phyloP scores from a whole-genome alignment of 768 basidiomycete species.

The Amanita exitialis region DNA sequence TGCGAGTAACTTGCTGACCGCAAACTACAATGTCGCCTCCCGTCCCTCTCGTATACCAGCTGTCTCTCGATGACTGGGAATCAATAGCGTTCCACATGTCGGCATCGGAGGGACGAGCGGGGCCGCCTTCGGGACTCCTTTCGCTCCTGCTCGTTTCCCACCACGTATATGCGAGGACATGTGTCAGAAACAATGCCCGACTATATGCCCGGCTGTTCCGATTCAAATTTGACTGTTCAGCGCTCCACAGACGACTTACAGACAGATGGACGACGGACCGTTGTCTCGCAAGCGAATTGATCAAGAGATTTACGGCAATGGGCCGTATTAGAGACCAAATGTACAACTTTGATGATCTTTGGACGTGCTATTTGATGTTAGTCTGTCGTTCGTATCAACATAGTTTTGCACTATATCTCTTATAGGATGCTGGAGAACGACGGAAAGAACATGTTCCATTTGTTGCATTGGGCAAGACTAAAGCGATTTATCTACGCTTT shows the following conservation, averaged over 20 bases:
- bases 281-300: slow-evolving; percentile 32
- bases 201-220: slow-evolving; percentile 35
- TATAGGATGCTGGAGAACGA: slow-evolving; percentile 37
- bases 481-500: slow-evolving; percentile 15
- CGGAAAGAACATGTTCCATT: slow-evolving; percentile 32
- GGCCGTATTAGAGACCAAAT: slow-evolving; percentile 26
- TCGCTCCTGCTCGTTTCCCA: slow-evolving; percentile 29
- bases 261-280: slow-evolving; percentile 24
- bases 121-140: slow-evolving; percentile 31
- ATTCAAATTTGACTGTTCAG: slow-evolving; percentile 32
- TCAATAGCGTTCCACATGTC: slow-evolving; percentile 31
- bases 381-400: slow-evolving; percentile 7
- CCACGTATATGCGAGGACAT: slow-evolving; percentile 23
- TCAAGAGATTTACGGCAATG: slow-evolving; percentile 29
- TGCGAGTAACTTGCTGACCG: background rate
- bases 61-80: slow-evolving; percentile 24
- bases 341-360: slow-evolving; percentile 30
- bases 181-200: slow-evolving; percentile 21
- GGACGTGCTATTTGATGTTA: slow-evolving; percentile 44
- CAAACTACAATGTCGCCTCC: slow-evolving; percentile 9
- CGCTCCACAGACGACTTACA: slow-evolving; percentile 28
- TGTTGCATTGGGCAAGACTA: slow-evolving; percentile 30
- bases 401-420: background rate
- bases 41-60: slow-evolving; percentile 10
- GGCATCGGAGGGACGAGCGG: slow-evolving; percentile 22